phyloP scores from a whole-genome alignment of 768 basidiomycete genomes.

The Mycena floridula region DNA sequence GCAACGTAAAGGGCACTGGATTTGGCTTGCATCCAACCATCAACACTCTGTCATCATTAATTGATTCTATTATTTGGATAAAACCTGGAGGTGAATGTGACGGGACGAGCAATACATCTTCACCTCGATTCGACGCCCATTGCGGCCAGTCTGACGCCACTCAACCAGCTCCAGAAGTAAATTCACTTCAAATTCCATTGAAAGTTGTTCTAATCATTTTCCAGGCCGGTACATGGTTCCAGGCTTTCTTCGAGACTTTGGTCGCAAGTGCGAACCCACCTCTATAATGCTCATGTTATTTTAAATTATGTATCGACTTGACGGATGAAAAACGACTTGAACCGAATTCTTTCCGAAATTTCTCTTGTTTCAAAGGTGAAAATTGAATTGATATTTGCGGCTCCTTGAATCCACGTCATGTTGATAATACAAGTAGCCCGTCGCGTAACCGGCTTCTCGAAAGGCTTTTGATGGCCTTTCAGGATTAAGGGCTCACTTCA shows the following conservation, averaged over 20 bases:
- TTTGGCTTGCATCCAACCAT: constrained; percentile 56
- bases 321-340: too few relatives aligned
- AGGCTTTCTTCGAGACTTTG: constrained; percentile 55
- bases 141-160: constrained; percentile 23
- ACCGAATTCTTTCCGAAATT: too few relatives aligned
- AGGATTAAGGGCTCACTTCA: too few relatives aligned
- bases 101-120: constrained; percentile 51
- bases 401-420: too few relatives aligned
- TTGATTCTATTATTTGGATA: constrained; percentile 61
- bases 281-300: constrained; percentile 24
- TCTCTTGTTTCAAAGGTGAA: too few relatives aligned
- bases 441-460: too few relatives aligned
- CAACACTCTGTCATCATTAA: constrained; percentile 45
- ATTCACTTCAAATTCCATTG: too few relatives aligned
- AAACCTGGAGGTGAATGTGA: constrained; percentile 68
- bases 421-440: too few relatives aligned
- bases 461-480: too few relatives aligned
- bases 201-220: too few relatives aligned
- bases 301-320: too few relatives aligned
- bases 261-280: constrained; percentile 49
- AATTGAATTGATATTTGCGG: too few relatives aligned
- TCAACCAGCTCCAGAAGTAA: constrained; percentile 15
- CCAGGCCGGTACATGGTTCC: constrained; percentile 67
- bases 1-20: constrained; percentile 60
- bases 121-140: constrained; percentile 46